Conservation (phyloP, 140 eudicot species). For the Flaveria floridana region DNA sequence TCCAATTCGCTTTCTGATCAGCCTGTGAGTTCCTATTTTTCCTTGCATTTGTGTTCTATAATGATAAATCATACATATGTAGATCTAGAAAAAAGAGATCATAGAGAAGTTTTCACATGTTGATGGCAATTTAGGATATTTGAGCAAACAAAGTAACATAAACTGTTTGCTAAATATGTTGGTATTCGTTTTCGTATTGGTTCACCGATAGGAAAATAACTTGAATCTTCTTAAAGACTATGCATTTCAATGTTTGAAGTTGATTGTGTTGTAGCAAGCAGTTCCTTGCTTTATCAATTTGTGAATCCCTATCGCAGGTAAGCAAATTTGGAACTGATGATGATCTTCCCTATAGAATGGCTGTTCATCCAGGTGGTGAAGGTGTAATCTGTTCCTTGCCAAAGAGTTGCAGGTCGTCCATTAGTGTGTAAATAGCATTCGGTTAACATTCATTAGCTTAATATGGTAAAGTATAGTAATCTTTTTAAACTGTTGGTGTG, state of each 20-base stretch:
- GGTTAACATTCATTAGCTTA: not conserved
- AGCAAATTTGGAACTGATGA: conserved; percentile 59
- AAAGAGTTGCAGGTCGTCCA: conserved; percentile 66
- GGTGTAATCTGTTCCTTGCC: conserved; percentile 84
- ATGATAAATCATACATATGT: not conserved
- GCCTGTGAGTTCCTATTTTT: conserved; percentile 47
- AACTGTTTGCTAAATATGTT: not conserved
- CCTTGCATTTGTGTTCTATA: not conserved
- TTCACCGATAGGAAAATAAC: not conserved
- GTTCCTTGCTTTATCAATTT: not conserved
- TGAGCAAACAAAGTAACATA: not conserved
- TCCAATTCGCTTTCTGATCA: conserved; percentile 68
- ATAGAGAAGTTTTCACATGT: not conserved
- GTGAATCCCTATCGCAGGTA: conserved; percentile 47
- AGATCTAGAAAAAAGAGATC: not conserved
- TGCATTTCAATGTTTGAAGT: conserved; percentile 21
- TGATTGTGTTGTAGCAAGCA: not conserved
- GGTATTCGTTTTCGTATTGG: not conserved
- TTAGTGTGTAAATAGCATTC: not conserved
- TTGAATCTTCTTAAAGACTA: not conserved
- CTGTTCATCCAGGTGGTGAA: conserved; percentile 95
- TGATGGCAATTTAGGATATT: conserved; percentile 1
- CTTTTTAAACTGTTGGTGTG: conserved; percentile 15
- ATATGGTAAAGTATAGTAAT: not conserved
- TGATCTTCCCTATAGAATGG: conserved; percentile 88